Evolutionary conservation across 2,329 filamentous ascomycete species (phyloP), one percentile per base, ranked within the genome.

Genomic region (Fusarium neocosmosporiellum): DNA sequence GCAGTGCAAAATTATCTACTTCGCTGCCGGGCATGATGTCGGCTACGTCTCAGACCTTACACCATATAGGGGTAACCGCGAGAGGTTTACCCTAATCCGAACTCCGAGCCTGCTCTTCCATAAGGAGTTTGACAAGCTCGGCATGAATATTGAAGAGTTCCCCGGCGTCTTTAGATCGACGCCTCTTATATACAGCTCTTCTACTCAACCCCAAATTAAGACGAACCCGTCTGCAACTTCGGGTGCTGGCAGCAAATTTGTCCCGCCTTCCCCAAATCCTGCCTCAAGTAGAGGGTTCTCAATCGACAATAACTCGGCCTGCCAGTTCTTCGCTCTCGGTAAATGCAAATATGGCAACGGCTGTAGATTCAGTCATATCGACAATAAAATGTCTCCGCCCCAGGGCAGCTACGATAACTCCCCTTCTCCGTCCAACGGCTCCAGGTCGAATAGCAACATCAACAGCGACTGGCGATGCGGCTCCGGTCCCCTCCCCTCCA

Each of bases 1-100:
- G 4, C 88, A 91, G 74, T 92, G 90, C 81, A 89, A 88, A 72
- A 90, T 91, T 76, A 89, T 92, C 39, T 89, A 88, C 75, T 89
- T 91, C 65, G 90, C 88, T 5, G 89, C 86, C 39, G 91, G 89
- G 73, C 89, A 91, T 71, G 88, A 92, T 29, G 72, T 74, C 5
- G 77, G 74, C 27, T 78, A 91, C 75, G 80, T 90, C 50, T 85
- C 87, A 11, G 84, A 90, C 54, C 81, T 92, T 27, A 86, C 84
- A 5, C 86, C 87, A 8, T 87, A 88, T 73, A 81, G 80, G 46
- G 86, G 85, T 46, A 83, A 85, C 65, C 78, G 80, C 7, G 83
- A 87, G 24, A 84, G 85, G 58, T 85, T 91, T 66, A 91, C 89
- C 0, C 85, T 91, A 11, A 77, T 91, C 46, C 85, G 84, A 65